Base-by-base conservation (phyloP, 164 flowering plant genomes). In the Liriodendron chinense region DNA sequence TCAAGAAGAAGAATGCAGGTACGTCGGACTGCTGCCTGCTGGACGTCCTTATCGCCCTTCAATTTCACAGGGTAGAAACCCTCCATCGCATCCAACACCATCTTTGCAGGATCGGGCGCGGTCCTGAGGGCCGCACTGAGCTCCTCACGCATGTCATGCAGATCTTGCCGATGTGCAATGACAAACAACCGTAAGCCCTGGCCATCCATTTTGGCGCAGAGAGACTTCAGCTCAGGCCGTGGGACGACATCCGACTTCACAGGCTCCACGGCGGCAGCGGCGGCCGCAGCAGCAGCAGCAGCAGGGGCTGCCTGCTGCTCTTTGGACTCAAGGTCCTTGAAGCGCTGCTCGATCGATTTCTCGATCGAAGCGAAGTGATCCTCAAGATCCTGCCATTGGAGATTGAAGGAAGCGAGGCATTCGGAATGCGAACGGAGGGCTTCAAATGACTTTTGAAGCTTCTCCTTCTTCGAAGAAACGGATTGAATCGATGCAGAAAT, bases 361-460 rank as follows among this genome's bases (percentile, higher is more conserved):
- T 88, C 85, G 76, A 88, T 50, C 68, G 87, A 74, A 77, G 89
- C 47, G 77, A 90, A 87, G 84, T 90, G 87, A n/a, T 86, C 74
- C 24, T 92, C 91, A 72, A 90, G 65, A 70, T 89, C 91, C 73
- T 86, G 49, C 94, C 96, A 90, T 53, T 84, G 72, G 83, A 92
- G 79, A 65, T 81, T 64, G 82, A 84, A 83, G 47, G 86, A 83
- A n/a, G 88, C 81, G 70, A 84, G 83, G 22, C 80, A 76, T 26
- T 85, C 77, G 10, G 89, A 80, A 50, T 82, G 83, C 9, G 86
- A 20, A 59, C 78, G 82, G 56, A 86, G 82, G 18, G 83, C 82
- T 48, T 85, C 83, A 68, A 84, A 87, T 14, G 90, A 85, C 73
- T 82, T 77, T 18, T 80, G 82, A 62, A 89, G 85, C 47, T 69